phyloP scores from a whole-genome alignment of 225 moss, liverwort and hornwort species.

The Thuidium tamariscinum region DNA sequence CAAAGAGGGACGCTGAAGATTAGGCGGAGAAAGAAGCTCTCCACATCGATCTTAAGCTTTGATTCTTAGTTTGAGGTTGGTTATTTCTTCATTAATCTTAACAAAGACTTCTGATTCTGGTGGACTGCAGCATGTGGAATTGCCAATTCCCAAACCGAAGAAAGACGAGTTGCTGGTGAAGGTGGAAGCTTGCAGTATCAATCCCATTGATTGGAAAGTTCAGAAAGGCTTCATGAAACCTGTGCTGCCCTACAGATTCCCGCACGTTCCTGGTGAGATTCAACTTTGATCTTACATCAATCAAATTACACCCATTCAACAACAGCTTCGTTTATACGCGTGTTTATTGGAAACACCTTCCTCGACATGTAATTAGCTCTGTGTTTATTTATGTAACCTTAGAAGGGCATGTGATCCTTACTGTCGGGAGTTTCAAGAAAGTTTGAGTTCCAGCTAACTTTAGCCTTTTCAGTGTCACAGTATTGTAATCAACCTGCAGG shows the following conservation, averaged over 20 bases:
- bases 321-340: background rate
- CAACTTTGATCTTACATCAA: too few relatives aligned
- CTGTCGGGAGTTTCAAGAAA: too few relatives aligned
- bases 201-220: constrained; percentile 20
- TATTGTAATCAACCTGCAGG: background rate
- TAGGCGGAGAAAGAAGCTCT: background rate
- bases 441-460: background rate
- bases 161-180: constrained; percentile 30
- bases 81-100: background rate
- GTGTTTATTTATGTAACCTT: background rate
- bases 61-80: background rate
- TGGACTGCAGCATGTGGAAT: constrained; percentile 19
- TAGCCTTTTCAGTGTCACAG: background rate
- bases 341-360: background rate
- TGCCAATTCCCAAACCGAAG: constrained; percentile 19
- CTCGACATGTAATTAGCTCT: background rate
- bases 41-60: background rate
- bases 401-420: background rate
- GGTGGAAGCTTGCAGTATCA: constrained; percentile 38
- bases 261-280: constrained; percentile 22
- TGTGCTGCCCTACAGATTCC: constrained; percentile 21
- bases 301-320: background rate
- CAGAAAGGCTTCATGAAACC: constrained; percentile 29
- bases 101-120: background rate
- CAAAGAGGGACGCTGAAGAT: background rate